Conservation (phyloP, 2,329 filamentous ascomycete species). For the Dothideomycetidae sp. region DNA sequence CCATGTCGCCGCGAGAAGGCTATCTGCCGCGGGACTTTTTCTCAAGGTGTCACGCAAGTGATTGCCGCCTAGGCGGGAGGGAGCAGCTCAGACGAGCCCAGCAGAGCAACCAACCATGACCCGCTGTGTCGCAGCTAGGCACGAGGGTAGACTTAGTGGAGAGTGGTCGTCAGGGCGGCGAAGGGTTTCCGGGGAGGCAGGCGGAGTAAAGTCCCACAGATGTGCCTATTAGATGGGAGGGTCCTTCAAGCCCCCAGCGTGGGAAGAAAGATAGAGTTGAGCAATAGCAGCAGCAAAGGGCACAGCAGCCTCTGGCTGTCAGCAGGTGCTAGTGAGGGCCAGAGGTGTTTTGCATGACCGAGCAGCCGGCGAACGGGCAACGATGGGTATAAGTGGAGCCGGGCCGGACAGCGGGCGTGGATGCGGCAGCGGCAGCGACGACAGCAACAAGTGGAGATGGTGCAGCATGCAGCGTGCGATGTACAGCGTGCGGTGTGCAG, state of each 20-base stretch:
- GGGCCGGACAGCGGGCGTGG: too few species aligned
- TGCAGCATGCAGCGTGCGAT: too few species aligned
- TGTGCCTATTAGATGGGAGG: too few species aligned
- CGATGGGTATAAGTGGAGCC: too few species aligned
- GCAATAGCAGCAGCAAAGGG: slow-evolving; percentile 4
- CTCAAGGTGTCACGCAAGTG: not conserved
- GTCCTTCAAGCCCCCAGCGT: too few species aligned
- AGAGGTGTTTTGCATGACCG: not conserved
- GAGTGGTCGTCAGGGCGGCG: not conserved
- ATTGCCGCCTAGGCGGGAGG: slow-evolving; percentile 1
- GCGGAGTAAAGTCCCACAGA: too few species aligned
- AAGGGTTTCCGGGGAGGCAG: not conserved
- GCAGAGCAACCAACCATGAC: slow-evolving; percentile 6
- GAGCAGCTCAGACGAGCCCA: slow-evolving; percentile 8
- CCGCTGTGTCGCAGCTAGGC: slow-evolving; percentile 6
- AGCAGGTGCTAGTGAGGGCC: not conserved
- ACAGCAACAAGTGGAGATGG: too few species aligned
- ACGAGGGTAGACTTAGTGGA: not conserved
- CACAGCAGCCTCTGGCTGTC: slow-evolving; percentile 3
- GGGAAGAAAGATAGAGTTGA: slow-evolving; percentile 7
- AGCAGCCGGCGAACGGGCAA: not conserved
- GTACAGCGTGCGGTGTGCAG: too few species aligned
- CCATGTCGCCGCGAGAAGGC: slow-evolving; percentile 3
- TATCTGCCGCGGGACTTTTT: not conserved
- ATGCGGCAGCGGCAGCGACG: too few species aligned